Evolutionary conservation across 1,139 yeast genomes (phyloP), one percentile per base, ranked within the genome.

Genomic region (Tardiomyces blankii): DNA sequence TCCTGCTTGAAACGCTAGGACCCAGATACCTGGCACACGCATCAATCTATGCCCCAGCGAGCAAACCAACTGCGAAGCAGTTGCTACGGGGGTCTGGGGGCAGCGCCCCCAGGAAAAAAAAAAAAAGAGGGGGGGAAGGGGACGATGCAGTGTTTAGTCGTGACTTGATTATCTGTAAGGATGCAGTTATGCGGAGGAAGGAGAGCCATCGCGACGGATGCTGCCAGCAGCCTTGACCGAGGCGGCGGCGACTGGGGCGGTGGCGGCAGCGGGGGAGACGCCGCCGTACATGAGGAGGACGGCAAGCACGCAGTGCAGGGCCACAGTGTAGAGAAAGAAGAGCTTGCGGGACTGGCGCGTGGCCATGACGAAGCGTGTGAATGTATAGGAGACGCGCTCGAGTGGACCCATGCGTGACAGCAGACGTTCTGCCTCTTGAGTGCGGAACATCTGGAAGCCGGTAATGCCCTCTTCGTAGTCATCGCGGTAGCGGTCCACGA

Each of bases 391-490:
- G n/a, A 85, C 67, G 47, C 94, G 70, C 55, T 91, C 96, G 46
- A 84, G 59, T 2, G 94, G 86, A 1, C 91, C 80, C 61, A 88
- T 71, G 48, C 77, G 73, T 8, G 88, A 79, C 46, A 75, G 74
- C 44, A 86, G 82, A 50, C 95, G 70, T 55, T 82, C 89, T 42
- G 82, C 78, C 61, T 88, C 96, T 51, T 78, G 69, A 42, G 81
- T 75, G 56, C 94, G 75, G 65, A 89, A 86, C 57, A 80, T 86
- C 55, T 85, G 93, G 54, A 85, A 78, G 25, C 95, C 95, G 56
- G 87, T 89, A 44, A 86, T 67, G 46, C 80, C 83, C 44, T 80
- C 82, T 57, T 88, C 96, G 64, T 88, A 89, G 42, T 68, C 74
- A 39, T 73, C 70, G 44, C 75, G 76, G 58, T 81, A 80, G 46